Conservation (phyloP, 139 green algal genomes). For the Auxenochlorella pyrenoidosa region DNA sequence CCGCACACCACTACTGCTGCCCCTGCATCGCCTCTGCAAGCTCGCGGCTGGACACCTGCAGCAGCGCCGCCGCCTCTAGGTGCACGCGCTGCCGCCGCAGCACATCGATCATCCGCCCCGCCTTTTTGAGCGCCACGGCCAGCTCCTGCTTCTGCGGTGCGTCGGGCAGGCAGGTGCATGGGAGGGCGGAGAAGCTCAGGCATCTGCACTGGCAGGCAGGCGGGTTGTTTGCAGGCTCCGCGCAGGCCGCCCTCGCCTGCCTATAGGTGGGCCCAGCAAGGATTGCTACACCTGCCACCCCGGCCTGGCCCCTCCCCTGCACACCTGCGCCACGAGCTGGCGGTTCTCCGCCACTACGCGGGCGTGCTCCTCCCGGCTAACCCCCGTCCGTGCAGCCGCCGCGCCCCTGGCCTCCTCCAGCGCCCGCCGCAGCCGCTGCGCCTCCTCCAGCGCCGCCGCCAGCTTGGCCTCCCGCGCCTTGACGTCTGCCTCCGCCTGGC, state of each 20-base stretch:
- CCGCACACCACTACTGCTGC: background rate
- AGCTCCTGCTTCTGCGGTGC: slow-evolving; percentile 82
- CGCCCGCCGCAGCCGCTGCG: slow-evolving; percentile 38
- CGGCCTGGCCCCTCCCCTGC: background rate
- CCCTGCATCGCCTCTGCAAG: slow-evolving; percentile 62
- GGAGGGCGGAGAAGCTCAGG: background rate
- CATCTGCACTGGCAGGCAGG: background rate
- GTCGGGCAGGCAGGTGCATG: slow-evolving; percentile 30
- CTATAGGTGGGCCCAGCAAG: no score
- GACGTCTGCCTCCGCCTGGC: slow-evolving; percentile 53
- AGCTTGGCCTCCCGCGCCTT: slow-evolving; percentile 69
- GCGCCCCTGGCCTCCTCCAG: slow-evolving; percentile 63
- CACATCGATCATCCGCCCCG: slow-evolving; percentile 88
- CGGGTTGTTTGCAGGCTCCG: no score
- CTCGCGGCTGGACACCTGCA: slow-evolving; percentile 84
- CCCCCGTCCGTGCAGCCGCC: slow-evolving; percentile 62
- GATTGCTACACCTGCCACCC: no score
- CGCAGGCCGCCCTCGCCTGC: no score
- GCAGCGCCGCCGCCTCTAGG: slow-evolving; percentile 77
- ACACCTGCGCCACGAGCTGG: slow-evolving; percentile 4
- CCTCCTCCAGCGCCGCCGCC: slow-evolving; percentile 30
- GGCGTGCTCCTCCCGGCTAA: slow-evolving; percentile 60
- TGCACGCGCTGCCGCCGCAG: slow-evolving; percentile 86
- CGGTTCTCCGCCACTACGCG: slow-evolving; percentile 50
- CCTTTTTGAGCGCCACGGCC: slow-evolving; percentile 85